Base-by-base conservation (phyloP, 1,284 basidiomycete genomes). In the Malassezia restricta region DNA sequence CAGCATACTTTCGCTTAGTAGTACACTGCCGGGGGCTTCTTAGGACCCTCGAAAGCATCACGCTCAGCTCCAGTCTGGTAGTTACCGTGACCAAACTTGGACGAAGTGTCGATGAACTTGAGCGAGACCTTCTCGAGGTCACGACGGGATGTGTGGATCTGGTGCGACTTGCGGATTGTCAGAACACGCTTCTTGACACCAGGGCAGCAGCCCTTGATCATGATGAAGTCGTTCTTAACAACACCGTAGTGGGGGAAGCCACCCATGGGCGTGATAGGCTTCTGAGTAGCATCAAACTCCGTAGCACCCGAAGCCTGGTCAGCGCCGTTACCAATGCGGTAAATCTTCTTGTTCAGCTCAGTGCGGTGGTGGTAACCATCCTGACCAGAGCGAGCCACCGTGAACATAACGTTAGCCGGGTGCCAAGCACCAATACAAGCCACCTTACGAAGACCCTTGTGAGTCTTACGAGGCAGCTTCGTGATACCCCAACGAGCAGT, bases 391-490 rank as follows among this genome's bases (percentile, higher is more conserved):
- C 94, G 92, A 57, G 91, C 92, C 66, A 99, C 94, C 44, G 90
- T 94, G 84, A 88, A 98, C 91, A 96, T 96, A 82, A 95, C 91
- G 78, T 90, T 92, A 44, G 87, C 86, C 74, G 89, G 90, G 82
- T 94, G 90, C 90, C 90, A 94, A 75, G 90, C 90, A 80, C 92
- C 92, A 73, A 99, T 96, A 85, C 94, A 99, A 75, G 92, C 92
- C 67, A 73, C 62, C 68, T 96, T 95, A 76, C 91, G 87, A 70
- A 95, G 86, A 87, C 92, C 92, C 78, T 92, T 92, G 83, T 98
- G 92, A 54, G 92, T 96, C 82, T 98, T 96, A 72, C 92, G 82
- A 56, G 92, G 92, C 58, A 98, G 82, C 80, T 91, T 92, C 84
- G 90, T 96, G 76, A 87, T 91, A 67, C 94, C 94, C 94, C 94